Base-by-base conservation (phyloP, 805 yeast genomes). In the Scheffersomyces ergatensis region DNA sequence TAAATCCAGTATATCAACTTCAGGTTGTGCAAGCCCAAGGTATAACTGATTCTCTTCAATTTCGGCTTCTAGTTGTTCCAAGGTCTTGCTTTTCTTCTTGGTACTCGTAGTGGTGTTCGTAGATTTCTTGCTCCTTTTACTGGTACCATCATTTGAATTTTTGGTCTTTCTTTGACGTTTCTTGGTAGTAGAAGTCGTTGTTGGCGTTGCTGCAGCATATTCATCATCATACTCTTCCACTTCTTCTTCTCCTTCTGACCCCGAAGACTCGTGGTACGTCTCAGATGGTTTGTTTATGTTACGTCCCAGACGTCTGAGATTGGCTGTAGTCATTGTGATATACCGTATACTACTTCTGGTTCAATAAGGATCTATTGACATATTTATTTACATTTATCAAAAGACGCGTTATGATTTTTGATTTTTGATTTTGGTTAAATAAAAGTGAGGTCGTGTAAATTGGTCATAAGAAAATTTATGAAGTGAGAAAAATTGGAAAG, bases 41-140 rank as follows among this genome's bases (percentile, higher is more conserved):
- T 55, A 67, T 18, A 69, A 49, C 25, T 44, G 41, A 42, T 63
- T 66, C 34, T 66, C 72, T 13, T 52, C 56, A 18, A 61, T 51
- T 5, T 57, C 54, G 1, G 49, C 52, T 32, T 50, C 58, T 24
- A 44, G 26, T 18, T 34, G 26, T 23, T 37, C 33, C 9, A 44
- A 18, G 6, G 5, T 11, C 29, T 26, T 26, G 8, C n/a, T 11
- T 21, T 21, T 21, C 9, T 21, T 6, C n/a, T n/a, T n/a, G n/a
- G n/a, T n/a, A n/a, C n/a, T n/a, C n/a, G n/a, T n/a, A n/a, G n/a
- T n/a, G n/a, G n/a, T n/a, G n/a, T n/a, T n/a, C n/a, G n/a, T n/a
- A n/a, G n/a, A 23, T 5, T 5, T 11, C 13, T 26, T 26, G 29
- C 6, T 9, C n/a, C 13, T 26, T 26, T 26, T 26, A 26, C n/a